phyloP scores from a whole-genome alignment of 768 basidiomycete genomes.

The Saitozyma podzolica region DNA sequence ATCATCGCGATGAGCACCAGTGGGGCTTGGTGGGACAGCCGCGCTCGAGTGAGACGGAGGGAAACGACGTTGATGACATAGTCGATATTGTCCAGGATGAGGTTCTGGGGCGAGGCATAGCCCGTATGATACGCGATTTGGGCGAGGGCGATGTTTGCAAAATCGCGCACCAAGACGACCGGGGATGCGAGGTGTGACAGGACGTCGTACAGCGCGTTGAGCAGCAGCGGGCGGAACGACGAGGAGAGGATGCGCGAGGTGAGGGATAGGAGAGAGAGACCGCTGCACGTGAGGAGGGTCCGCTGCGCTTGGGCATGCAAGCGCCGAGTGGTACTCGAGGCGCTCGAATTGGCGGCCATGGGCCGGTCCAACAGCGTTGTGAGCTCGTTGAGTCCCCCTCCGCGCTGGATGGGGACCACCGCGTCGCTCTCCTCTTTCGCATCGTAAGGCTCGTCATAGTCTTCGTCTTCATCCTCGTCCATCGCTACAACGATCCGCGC shows the following conservation, averaged over 20 bases:
- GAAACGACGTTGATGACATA: conserved; percentile 91
- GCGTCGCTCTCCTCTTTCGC: conserved; percentile 42
- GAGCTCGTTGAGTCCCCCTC: conserved; percentile 66
- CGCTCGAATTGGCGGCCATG: conserved; percentile 39
- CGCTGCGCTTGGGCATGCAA: conserved; percentile 57
- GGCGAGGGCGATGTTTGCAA: conserved; percentile 72
- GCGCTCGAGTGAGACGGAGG: conserved; percentile 69
- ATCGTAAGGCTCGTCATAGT: conserved; percentile 27
- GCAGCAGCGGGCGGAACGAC: conserved; percentile 70
- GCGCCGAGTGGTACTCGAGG: conserved; percentile 34
- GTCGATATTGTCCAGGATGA: conserved; percentile 92
- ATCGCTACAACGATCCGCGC: conserved; percentile 67
- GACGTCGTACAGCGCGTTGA: conserved; percentile 79
- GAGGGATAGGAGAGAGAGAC: conserved; percentile 73
- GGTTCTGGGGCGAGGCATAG: conserved; percentile 83
- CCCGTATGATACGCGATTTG: conserved; percentile 72
- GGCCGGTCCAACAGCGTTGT: conserved; percentile 57
- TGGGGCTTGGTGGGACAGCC: conserved; percentile 84
- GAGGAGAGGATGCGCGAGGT: conserved; percentile 70
- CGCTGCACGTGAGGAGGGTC: conserved; percentile 67
- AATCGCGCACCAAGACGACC: conserved; percentile 64
- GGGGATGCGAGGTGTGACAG: conserved; percentile 82
- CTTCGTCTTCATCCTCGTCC: conserved; percentile 61
- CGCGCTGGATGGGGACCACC: conserved; percentile 60
- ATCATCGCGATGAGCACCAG: conserved; percentile 83